A percentile compares a stretch with the other conserved stretches of the same genome.
These are phyloP conservation scores for Candida arabinofermentans DNA, from an alignment of 805 yeast species.

Conservation along the genomic window DNA sequence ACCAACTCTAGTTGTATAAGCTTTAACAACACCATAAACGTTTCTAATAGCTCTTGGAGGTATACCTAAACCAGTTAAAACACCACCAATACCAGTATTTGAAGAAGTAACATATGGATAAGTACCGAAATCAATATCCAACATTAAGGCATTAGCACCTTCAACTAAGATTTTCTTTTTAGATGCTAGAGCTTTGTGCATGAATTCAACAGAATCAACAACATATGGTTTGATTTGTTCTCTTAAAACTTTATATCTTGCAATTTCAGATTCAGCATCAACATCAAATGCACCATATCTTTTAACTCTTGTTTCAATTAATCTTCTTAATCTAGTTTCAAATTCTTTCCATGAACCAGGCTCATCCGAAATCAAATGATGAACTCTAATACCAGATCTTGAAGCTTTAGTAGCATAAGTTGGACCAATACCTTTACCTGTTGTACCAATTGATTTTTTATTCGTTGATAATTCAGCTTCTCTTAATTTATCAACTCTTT, in stretches of 20 bases:
- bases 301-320: constrained; percentile 75
- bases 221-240: constrained; percentile 83
- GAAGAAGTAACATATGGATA: constrained; percentile 97
- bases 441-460: constrained; percentile 91
- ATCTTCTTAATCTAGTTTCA: constrained; percentile 67
- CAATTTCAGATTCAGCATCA: constrained; percentile 77
- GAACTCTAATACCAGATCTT: constrained; percentile 94
- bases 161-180: constrained; percentile 89
- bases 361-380: constrained; percentile 86
- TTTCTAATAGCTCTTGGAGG: constrained; percentile 85
- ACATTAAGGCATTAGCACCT: constrained; percentile 98
- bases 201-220: constrained; percentile 83
- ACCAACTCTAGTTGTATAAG: constrained; percentile 98
- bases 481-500: constrained; percentile 90
- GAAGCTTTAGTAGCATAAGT: constrained; percentile 96
- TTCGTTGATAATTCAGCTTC: constrained; percentile 81
- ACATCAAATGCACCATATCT: constrained; percentile 93
- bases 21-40: constrained; percentile 94
- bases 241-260: constrained; percentile 68
- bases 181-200: constrained; percentile 68
- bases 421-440: constrained; percentile 99
- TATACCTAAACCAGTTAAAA: constrained; percentile 90
- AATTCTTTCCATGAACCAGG: constrained; percentile 94
- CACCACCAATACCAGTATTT: constrained; percentile 97
- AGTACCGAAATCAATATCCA: constrained; percentile 96